Base-by-base conservation (phyloP, 2,329 filamentous ascomycete genomes). In the Fusarium newnesense region DNA sequence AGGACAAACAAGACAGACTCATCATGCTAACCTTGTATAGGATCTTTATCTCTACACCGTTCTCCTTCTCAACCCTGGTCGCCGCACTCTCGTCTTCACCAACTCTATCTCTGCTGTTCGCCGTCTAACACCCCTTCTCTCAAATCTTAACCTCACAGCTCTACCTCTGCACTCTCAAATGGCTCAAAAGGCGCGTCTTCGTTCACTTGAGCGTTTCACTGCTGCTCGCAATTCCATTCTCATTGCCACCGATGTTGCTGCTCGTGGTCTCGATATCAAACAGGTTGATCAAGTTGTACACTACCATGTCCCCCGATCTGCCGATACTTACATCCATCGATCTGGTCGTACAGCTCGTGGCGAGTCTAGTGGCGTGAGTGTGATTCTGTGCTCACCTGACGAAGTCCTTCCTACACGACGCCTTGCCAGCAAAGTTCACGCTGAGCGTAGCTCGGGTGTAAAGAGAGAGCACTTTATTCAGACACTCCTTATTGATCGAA, bases 101-200 rank as follows among this genome's bases (percentile, higher is more conserved):
- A 99, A 99, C 84, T 97, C 95, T 49, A 98, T 99, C 81, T 94
- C 93, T 59, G 93, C 96, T 6, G 96, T 97, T 58, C 92, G 95
- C 49, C 94, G 96, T 42, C 86, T 99, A 18, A 91, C 92, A 0
- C 94, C 96, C 2, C 89, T 98, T 79, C 88, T 99, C 4, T 91
- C 96, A 76, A 94, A 94, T 74, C 90, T 99, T 57, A 89, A 92
- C 70, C 87, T 98, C 13, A 91, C 92, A 5, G 93, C 92, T 2
- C 85, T 94, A 16, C 91, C 93, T 0, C 86, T 99, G 2, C 96
- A 99, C 82, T 98, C 95, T 1, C 93, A 95, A 73, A 98, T 99
- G 96, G 88, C 91, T 2, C 96, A 99, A 83, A 98, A 98, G 82
- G 95, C 96, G 7, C 94, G 96, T 49, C 87, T 98, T n/a, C 91